Conservation (phyloP, 2,329 filamentous ascomycete genomes). For the Colletotrichum simmondsii region DNA sequence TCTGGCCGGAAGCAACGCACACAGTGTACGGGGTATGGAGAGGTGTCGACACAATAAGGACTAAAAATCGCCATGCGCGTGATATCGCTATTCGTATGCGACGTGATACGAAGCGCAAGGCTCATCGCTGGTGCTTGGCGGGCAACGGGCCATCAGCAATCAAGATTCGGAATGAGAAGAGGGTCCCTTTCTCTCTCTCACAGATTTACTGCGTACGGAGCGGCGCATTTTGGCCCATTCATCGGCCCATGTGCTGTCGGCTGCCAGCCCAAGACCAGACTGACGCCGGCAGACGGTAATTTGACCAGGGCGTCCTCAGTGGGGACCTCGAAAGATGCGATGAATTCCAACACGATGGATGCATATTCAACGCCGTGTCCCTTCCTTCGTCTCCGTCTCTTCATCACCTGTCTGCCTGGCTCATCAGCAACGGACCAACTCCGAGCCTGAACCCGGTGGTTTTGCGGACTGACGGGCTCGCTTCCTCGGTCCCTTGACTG, state of each 20-base stretch:
- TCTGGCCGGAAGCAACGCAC: conserved; percentile 7
- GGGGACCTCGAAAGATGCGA: conserved; percentile 26
- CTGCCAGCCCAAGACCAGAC: conserved; percentile 21
- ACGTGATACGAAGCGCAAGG: conserved; percentile 28
- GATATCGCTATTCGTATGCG: conserved; percentile 3
- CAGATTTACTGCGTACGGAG: conserved; percentile 4
- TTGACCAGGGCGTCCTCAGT: conserved; percentile 12
- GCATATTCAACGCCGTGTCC: conserved; percentile 4
- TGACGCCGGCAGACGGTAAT: conserved; percentile 26
- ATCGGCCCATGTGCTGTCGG: conserved; percentile 27
- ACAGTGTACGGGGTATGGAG: conserved; percentile 12
- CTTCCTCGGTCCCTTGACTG: not conserved
- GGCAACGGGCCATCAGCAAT: conserved; percentile 11
- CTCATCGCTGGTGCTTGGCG: conserved; percentile 23
- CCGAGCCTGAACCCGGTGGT: conserved; percentile 12
- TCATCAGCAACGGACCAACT: conserved; percentile 27
- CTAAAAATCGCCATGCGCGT: not conserved
- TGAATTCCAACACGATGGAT: conserved; percentile 16
- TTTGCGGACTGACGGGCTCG: conserved; percentile 16
- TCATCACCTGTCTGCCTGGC: not conserved
- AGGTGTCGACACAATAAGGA: not conserved
- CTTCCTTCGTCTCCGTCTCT: not conserved
- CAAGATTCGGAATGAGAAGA: conserved; percentile 18
- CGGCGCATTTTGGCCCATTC: conserved; percentile 16
- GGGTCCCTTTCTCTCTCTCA: conserved; percentile 5